Evolutionary conservation across 805 yeast species (phyloP), one percentile per base, ranked within the genome.

Genomic region (Suhomyces sp.): DNA sequence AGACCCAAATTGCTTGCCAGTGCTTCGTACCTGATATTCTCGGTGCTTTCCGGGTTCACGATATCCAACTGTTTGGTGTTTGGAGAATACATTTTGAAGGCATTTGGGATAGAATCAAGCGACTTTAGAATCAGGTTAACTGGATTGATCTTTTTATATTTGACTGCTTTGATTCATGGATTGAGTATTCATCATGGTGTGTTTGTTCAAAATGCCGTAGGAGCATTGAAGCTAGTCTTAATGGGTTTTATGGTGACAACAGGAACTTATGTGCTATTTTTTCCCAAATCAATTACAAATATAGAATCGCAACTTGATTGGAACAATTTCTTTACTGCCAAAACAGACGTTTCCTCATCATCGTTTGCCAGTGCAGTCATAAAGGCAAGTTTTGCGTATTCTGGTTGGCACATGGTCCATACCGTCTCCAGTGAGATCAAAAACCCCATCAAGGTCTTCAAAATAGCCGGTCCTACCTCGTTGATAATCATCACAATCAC

Each of bases 371-470:
- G 81, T 46, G 86, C 86, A 0, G 74, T 83, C 24, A 74, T 84
- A 22, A 81, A 80, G 58, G 83, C 86, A 1, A 73, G 80, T 53
- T 85, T 82, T 69, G 80, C 86, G 4, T 82, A 77, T 56, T 74
- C 81, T 4, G 90, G 90, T 3, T 85, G 88, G 88, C 81, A 78
- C 57, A 68, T 80, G 6, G 84, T 84, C 7, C 87, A 84, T 60
- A 76, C 83, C 0, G 85, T 82, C 10, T 73, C 85, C 3, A 81
- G 84, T 47, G 90, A 85, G 60, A 79, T 85, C 36, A 77, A 79
- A 53, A 79, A 84, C 54, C 89, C 88, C 0, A 71, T 72, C 0
- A 67, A 80, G 31, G 84, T 88, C 0, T 71, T 84, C 50, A 81
- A 72, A 59, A 78, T 83, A 29, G 86, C 88, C 1, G 88, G 88